Evolutionary conservation across 176 grass and related monocot species (phyloP).

Genomic region (Eragrostis nindensis): DNA sequence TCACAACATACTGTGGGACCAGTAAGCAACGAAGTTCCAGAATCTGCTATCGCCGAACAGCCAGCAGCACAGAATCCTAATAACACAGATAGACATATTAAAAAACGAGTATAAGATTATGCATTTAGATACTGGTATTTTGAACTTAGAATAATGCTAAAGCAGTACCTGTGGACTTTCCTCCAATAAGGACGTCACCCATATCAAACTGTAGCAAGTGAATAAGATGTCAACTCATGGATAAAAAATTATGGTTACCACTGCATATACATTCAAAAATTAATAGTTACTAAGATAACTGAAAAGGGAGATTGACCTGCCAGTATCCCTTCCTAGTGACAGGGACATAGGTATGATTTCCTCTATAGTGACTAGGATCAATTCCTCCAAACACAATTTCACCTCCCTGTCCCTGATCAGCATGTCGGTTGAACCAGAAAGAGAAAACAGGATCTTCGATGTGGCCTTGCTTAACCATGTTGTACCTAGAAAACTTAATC

Average conservation of each 20-base stretch:
- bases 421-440: conserved; percentile 85
- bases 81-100: conserved; percentile 24
- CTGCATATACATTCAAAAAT: not conserved
- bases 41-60: conserved; percentile 85
- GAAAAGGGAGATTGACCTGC: conserved; percentile 55
- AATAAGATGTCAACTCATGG: conserved; percentile 4
- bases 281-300: conserved; percentile 6
- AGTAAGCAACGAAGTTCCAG: conserved; percentile 83
- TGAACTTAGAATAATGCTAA: not conserved
- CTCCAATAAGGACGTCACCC: conserved; percentile 76
- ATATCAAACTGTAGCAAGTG: conserved; percentile 68
- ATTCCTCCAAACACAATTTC: conserved; percentile 93
- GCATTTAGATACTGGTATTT: not conserved
- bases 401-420: conserved; percentile 67
- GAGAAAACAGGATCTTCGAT: conserved; percentile 72
- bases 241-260: conserved; percentile 1
- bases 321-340: conserved; percentile 85
- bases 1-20: conserved; percentile 71
- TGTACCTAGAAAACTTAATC: conserved; percentile 45
- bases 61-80: conserved; percentile 70
- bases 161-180: conserved; percentile 56
- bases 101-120: conserved; percentile 28
- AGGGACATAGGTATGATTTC: conserved; percentile 71
- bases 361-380: conserved; percentile 73
- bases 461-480: conserved; percentile 71